These are phyloP conservation scores for Fusarium sp. DNA, from an alignment of 2,329 filamentous ascomycete genomes.

Conservation along the genomic window DNA sequence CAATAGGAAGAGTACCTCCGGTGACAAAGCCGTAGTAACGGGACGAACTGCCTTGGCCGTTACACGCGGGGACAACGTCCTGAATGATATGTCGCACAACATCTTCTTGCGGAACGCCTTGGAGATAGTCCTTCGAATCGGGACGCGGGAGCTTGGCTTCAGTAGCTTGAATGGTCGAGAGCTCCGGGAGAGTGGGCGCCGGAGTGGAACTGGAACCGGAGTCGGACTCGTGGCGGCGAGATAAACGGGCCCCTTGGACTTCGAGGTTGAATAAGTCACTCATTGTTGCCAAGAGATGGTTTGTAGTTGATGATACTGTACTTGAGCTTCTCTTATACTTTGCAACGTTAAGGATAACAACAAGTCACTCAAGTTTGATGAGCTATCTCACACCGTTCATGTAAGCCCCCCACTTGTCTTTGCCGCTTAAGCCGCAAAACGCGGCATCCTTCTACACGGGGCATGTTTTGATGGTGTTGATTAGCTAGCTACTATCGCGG, in stretches of 20 bases:
- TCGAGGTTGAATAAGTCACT: conserved; percentile 41
- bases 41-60: conserved; percentile 70
- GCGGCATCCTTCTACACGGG: conserved; percentile 7
- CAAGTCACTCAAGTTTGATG: not conserved
- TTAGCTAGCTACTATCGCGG: not conserved
- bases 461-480: conserved; percentile 9
- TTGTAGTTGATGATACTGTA: not conserved
- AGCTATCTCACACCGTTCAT: not conserved
- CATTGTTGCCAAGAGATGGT: conserved; percentile 31
- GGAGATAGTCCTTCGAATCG: conserved; percentile 47
- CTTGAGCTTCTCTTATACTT: not conserved
- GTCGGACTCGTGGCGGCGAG: conserved; percentile 27
- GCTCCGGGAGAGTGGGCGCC: conserved; percentile 54
- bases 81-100: conserved; percentile 55
- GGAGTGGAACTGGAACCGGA: conserved; percentile 17
- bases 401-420: conserved; percentile 13
- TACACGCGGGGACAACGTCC: conserved; percentile 69
- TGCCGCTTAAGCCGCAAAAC: conserved; percentile 27
- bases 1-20: conserved; percentile 82
- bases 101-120: conserved; percentile 44
- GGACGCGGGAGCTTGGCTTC: conserved; percentile 54
- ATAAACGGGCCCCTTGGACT: conserved; percentile 40
- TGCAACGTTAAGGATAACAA: not conserved
- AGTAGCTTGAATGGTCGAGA: conserved; percentile 49
- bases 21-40: conserved; percentile 92